phyloP scores from a whole-genome alignment of 768 basidiomycete species.

The Hebeloma cylindrosporum region DNA sequence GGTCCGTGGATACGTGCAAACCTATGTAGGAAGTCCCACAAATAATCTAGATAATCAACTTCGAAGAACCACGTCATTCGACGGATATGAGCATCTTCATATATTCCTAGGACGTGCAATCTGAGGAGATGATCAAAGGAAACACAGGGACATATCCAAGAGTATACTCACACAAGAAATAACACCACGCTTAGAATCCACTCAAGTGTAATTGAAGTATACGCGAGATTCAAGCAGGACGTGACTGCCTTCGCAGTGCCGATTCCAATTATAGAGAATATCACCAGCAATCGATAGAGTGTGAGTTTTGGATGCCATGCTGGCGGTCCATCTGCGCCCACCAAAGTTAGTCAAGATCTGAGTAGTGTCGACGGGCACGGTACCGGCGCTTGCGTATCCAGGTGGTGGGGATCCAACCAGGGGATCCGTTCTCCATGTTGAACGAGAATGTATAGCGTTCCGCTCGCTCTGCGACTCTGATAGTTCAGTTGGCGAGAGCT shows the following conservation, averaged over 20 bases:
- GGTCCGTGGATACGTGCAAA: background rate
- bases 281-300: slow-evolving; percentile 1
- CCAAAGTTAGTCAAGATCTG: no score
- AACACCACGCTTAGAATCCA: slow-evolving; percentile 8
- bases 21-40: background rate
- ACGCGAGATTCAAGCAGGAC: background rate
- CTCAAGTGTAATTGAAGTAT: slow-evolving; percentile 8
- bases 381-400: no score
- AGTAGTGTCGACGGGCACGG: no score
- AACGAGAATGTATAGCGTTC: no score
- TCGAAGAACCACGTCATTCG: slow-evolving; percentile 3
- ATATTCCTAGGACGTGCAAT: background rate
- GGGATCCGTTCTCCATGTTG: no score
- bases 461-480: no score
- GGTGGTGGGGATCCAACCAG: no score
- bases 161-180: slow-evolving; percentile 2
- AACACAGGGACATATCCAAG: background rate
- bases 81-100: background rate
- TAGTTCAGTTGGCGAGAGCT: no score
- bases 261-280: slow-evolving; percentile 2
- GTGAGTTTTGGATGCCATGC: slow-evolving; percentile 14
- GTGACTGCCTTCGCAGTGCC: slow-evolving; percentile 13
- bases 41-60: background rate
- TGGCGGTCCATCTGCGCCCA: no score
- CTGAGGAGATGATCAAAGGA: background rate